Conservation (phyloP, 805 yeast genomes). For the Danielozyma ontarioensis region DNA sequence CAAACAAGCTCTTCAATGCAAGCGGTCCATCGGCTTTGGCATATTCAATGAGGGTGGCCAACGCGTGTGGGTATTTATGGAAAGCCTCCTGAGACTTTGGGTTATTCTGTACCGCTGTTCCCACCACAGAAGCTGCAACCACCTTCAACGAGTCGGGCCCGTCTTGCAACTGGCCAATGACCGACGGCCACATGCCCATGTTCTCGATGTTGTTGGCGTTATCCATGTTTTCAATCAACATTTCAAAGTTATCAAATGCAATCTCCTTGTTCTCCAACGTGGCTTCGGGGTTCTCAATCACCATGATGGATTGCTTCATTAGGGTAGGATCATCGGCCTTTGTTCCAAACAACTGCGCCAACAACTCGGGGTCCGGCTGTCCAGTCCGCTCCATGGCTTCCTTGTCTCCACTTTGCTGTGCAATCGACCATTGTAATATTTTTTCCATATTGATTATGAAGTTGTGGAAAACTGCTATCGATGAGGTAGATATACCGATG, state of each 20-base stretch:
- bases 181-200: constrained; percentile 71
- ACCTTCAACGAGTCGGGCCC: constrained; percentile 39
- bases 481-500: not conserved
- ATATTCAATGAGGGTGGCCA: constrained; percentile 40
- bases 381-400: constrained; percentile 62
- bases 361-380: constrained; percentile 70
- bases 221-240: constrained; percentile 88
- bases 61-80: constrained; percentile 44
- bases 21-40: constrained; percentile 25
- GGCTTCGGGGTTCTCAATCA: constrained; percentile 54
- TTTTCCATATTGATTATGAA: constrained; percentile 62
- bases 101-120: constrained; percentile 92
- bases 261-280: constrained; percentile 58
- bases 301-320: constrained; percentile 72
- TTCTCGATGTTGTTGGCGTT: constrained; percentile 91
- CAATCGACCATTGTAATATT: constrained; percentile 85
- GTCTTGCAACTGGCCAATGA: constrained; percentile 50
- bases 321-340: constrained; percentile 84
- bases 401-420: constrained; percentile 67
- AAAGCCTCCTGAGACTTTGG: constrained; percentile 67
- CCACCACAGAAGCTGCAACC: constrained; percentile 68
- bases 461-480: not conserved
- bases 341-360: constrained; percentile 73
- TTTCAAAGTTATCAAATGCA: constrained; percentile 88
- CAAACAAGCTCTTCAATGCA: constrained; percentile 66